Percentiles rank a stretch among this genome's conserved stretches.
Evolutionary conservation across 1,139 yeast genomes (phyloP).

Genomic region (Magnusiomyces magnusii): DNA sequence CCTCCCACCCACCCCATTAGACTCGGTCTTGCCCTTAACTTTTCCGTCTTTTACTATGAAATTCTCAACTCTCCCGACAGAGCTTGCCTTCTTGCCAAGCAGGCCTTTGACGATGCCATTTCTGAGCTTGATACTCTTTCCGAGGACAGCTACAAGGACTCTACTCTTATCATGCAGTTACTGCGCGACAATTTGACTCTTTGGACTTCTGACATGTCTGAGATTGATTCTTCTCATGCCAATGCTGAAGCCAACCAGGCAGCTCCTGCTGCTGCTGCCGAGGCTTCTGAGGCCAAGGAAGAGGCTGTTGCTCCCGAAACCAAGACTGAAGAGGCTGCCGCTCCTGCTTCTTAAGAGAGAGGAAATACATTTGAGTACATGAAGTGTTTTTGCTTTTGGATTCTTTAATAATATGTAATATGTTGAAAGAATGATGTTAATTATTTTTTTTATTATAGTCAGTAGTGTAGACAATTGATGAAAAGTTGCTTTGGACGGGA

Average conservation of each 20-base stretch:
- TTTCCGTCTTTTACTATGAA: constrained; percentile 97
- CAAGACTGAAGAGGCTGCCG: constrained; percentile 8
- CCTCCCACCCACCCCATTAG: constrained; percentile 99
- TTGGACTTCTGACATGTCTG: constrained; percentile 91
- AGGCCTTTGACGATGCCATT: constrained; percentile 98
- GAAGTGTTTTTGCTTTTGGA: background rate
- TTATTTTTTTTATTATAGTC: too few species aligned
- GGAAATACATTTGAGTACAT: background rate
- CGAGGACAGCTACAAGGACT: constrained; percentile 97
- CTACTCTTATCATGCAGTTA: constrained; percentile 97
- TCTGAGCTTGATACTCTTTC: constrained; percentile 97
- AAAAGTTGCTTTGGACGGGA: too few species aligned
- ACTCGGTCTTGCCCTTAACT: constrained; percentile 95
- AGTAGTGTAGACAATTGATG: too few species aligned
- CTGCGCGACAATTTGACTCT: constrained; percentile 97
- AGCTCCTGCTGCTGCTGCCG: constrained; percentile 36
- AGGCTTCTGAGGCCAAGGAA: constrained; percentile 9
- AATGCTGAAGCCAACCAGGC: constrained; percentile 34
- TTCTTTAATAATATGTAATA: too few species aligned
- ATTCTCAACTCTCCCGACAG: constrained; percentile 97
- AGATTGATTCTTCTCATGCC: constrained; percentile 43
- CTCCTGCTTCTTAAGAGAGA: constrained; percentile 9
- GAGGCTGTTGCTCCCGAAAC: background rate
- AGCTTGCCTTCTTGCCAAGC: constrained; percentile 98
- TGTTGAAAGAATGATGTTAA: too few species aligned